Percentiles rank a stretch among this genome's conserved stretches.
Conservation (phyloP, 225 moss, liverwort and hornwort genomes). For the Marchantia paleacea region DNA sequence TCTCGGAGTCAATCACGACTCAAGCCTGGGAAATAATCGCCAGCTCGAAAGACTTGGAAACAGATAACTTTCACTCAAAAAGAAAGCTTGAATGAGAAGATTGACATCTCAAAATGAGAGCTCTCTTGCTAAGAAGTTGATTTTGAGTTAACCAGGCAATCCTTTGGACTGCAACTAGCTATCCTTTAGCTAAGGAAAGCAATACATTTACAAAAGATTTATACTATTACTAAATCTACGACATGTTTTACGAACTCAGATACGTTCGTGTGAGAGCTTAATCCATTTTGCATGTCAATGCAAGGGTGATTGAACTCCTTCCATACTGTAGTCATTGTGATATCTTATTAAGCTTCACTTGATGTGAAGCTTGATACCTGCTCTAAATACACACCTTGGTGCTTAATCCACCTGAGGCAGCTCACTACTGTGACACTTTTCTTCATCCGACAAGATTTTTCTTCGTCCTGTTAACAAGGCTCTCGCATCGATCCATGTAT, state of each 20-base stretch:
- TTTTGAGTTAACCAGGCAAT: slow-evolving; percentile 2
- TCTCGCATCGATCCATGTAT: slow-evolving; percentile 15
- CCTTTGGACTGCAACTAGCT: slow-evolving; percentile 5
- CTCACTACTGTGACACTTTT: slow-evolving; percentile 20
- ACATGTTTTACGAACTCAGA: neutral
- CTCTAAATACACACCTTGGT: slow-evolving; percentile 29
- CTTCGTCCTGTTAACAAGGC: slow-evolving; percentile 24
- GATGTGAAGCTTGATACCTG: slow-evolving; percentile 15
- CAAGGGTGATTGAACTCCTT: slow-evolving; percentile 22
- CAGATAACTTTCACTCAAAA: neutral
- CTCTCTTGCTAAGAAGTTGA: neutral
- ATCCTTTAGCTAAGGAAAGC: slow-evolving; percentile 11
- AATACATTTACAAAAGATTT: slow-evolving; percentile 36
- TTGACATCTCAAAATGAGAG: neutral
- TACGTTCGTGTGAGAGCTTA: neutral
- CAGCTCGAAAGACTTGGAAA: neutral
- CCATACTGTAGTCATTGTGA: slow-evolving; percentile 21
- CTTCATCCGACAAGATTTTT: slow-evolving; percentile 12
- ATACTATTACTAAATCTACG: slow-evolving; percentile 13
- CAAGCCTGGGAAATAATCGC: neutral
- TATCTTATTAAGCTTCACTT: slow-evolving; percentile 27
- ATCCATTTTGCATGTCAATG: slow-evolving; percentile 27
- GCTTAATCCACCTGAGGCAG: slow-evolving; percentile 27
- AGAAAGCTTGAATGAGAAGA: neutral
- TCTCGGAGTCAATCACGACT: neutral